Base-by-base conservation (phyloP, 2,329 filamentous ascomycete species). In the Neopestalotiopsis clavispora region DNA sequence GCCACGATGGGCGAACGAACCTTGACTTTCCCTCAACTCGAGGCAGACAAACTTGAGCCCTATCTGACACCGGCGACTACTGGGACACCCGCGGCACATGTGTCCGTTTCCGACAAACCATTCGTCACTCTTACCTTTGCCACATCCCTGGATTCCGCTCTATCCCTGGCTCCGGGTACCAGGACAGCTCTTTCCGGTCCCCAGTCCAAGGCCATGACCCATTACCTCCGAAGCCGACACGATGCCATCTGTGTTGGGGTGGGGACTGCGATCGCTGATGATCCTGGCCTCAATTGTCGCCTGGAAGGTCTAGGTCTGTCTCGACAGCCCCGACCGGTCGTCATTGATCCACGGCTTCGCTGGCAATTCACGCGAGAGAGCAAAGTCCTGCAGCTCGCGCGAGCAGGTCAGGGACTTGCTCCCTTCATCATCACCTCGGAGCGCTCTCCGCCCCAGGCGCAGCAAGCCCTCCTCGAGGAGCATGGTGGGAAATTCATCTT, bases 171-270 rank as follows among this genome's bases (percentile, higher is more conserved):
- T 0, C 94, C 94, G 0, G 94, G 94, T 14, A 85, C 90, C n/a
- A 92, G 92, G 72, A 98, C 95, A 2, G 85, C 88, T 0, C 87
- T 98, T 14, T 98, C 95, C 1, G 95, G 95, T 3, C 88, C 92
- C 0, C 86, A 91, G 71, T 94, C 94, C 49, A 97, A 97, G 80
- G 88, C 93, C 66, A 97, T 98, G 94, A 98, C 95, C 0, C 95
- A 98, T 80, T 94, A 92, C 78, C 87, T 98, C 34, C 93, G 95
- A 75, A 91, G 91, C 13, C 88, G 87, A 17, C 94, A 98, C 81
- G 90, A 93, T 71, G 94, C 93, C 52, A 97, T 98, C 73, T 85
- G 97, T 30, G 85, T 98, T 40, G 95, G 95, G 28, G 93, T 92
- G 4, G 92, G 92, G 2, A 98, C 95, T 1, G 93, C 94, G 7